Evolutionary conservation across 768 basidiomycete species (phyloP), one percentile per base, ranked within the genome.

Genomic region (Rhodotorula babjevae): DNA sequence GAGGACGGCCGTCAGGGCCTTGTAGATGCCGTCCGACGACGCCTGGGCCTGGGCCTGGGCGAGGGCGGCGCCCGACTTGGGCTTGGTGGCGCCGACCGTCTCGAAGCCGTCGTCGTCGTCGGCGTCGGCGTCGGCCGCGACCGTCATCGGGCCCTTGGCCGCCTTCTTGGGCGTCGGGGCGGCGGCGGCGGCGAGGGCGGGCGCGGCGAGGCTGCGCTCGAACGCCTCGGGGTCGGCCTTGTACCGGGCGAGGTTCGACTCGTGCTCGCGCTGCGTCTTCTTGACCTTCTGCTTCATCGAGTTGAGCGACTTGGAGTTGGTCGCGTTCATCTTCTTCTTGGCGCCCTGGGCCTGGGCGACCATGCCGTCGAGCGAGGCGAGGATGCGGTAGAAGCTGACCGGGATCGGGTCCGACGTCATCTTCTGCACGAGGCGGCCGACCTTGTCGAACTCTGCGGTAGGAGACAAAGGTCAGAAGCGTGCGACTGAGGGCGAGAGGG

Each of bases 251-350:
- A 94, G 81, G 75, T 91, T 89, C 19, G 81, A 82, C 82, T 97
- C 96, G 79, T 91, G 86, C 80, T 98, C 96, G 81, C 93, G 95
- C 67, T 85, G 78, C 18, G 89, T 86, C 83, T 94, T 98, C 84
- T 90, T 94, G 67, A 97, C 85, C 81, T 94, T 96, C 82, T 98
- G 95, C 83, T 94, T 97, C 88, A 97, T 90, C n/a, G 90, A 90
- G 64, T 92, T 97, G 75, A 98, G 85, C 4, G 93, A 92, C 78
- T 91, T 93, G 53, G 93, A 91, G 78, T 94, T 94, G 73, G 86
- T 89, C 3, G 92, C 79, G 67, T 93, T 95, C 89, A 94, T 92
- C 83, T 96, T 97, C 83, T 97, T 96, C 83, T 91, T 90, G 18
- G 92, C 88, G 71, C 90, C 89, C 81, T 94, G 82, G 12, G 92